Conservation (phyloP, 495 filamentous ascomycete genomes). For the Acidomyces sp. region DNA sequence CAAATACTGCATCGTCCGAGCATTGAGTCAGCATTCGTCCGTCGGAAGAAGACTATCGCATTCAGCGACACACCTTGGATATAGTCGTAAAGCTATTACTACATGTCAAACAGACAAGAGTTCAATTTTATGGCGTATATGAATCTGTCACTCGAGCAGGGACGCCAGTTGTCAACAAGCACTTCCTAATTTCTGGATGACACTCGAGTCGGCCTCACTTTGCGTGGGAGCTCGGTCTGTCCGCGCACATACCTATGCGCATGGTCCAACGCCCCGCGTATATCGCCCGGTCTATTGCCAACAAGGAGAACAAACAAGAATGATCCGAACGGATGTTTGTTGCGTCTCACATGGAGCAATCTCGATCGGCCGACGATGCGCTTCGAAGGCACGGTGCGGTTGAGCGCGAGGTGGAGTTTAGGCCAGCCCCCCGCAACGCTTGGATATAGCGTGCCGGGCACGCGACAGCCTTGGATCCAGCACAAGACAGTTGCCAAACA, state of each 20-base stretch:
- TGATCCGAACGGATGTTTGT: not conserved
- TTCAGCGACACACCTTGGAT: slow-evolving; percentile 2
- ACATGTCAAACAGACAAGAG: slow-evolving; percentile 8
- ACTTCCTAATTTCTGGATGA: not conserved
- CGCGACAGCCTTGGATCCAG: slow-evolving; percentile 1
- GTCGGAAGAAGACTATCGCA: not conserved
- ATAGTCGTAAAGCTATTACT: slow-evolving; percentile 6
- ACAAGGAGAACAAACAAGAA: not conserved
- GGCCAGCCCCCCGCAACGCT: not conserved
- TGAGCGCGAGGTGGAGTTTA: not conserved
- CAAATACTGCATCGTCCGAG: not conserved
- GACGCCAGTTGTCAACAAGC: not conserved
- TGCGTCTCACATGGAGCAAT: slow-evolving; percentile 9
- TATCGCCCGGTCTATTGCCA: slow-evolving; percentile 11
- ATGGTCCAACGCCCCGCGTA: slow-evolving; percentile 7
- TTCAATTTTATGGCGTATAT: slow-evolving; percentile 6
- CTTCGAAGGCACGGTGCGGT: not conserved
- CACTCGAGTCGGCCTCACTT: not conserved
- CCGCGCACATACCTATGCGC: slow-evolving; percentile 12
- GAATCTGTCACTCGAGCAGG: slow-evolving; percentile 4
- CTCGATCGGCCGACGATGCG: not conserved
- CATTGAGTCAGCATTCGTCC: not conserved
- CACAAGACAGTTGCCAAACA: not conserved
- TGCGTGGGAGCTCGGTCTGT: not conserved
- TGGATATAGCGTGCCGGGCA: slow-evolving; percentile 8